Evolutionary conservation across 768 basidiomycete genomes (phyloP), one percentile per base, ranked within the genome.

Genomic region (Mycena pura): DNA sequence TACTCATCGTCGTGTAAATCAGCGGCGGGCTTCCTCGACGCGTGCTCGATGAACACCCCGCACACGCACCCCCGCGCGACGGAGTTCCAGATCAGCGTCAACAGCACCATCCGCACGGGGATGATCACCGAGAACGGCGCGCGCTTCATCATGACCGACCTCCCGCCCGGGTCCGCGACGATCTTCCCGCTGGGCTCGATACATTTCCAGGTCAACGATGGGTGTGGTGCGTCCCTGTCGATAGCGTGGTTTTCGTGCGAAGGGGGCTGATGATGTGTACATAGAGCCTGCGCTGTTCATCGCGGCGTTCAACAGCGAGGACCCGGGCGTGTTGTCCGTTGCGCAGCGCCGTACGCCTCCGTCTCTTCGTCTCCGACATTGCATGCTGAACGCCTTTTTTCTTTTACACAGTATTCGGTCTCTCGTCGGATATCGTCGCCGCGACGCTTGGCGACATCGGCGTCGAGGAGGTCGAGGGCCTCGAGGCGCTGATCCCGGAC

Each of bases 61-160:
- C 66, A 67, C 52, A 58, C 54, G 9, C 66, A 67, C 36, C 66
- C 66, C 17, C 63, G 66, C 2, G 66, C 66, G 6, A 67, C 66
- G 11, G 66, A 67, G 29, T 49, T 67, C 36, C 55, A 62, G 29
- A 44, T 61, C 52, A 63, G 49, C 36, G 63, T 64, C 28, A 67
- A 67, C 51, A 52, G 66, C n/a, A 67, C 60, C 10, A 50, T 67
- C 19, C 63, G 63, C 39, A 67, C 63, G 22, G 66, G 66, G 0
- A 57, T 64, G 52, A 54, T 67, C 29, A 51, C 57, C 31, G 66
- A 67, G 60, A 67, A 67, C 56, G 41, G 41, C 29, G 66, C 49
- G 40, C 66, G 66, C 53, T 64, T 67, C 36, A 52, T 67, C 58
- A 7, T 64, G 61, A 62, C 52, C 41, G 56, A 59, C 21, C 47